These are phyloP conservation scores for Helotiales sp. DNA, from an alignment of 2,329 filamentous ascomycete species.

Conservation along the genomic window DNA sequence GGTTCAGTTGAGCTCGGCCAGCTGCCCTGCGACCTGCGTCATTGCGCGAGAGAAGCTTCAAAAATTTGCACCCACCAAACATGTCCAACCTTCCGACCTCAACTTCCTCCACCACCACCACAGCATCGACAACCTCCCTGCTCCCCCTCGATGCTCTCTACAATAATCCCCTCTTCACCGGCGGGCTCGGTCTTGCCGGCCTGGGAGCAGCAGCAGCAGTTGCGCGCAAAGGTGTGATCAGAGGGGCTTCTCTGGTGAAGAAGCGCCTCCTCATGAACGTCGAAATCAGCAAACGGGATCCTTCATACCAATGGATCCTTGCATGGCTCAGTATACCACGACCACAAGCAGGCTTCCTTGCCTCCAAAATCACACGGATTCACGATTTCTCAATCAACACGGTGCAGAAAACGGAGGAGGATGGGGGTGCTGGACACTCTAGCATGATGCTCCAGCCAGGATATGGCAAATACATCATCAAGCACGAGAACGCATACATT, in stretches of 20 bases:
- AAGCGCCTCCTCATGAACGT: conserved; percentile 91
- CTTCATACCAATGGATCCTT: conserved; percentile 91
- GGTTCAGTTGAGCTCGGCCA: background rate
- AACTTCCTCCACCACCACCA: conserved; percentile 21
- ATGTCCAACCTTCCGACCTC: conserved; percentile 4
- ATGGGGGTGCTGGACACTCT: conserved; percentile 72
- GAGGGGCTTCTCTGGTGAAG: conserved; percentile 74
- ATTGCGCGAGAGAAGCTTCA: conserved; percentile 8
- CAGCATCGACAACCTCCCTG: conserved; percentile 32
- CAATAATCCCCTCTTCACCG: conserved; percentile 67
- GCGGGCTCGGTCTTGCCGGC: conserved; percentile 88
- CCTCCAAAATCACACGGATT: conserved; percentile 61
- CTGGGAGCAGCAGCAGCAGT: conserved; percentile 83
- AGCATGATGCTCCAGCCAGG: conserved; percentile 90
- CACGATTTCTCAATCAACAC: conserved; percentile 65
- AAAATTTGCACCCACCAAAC: conserved; percentile 13
- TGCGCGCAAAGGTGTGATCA: conserved; percentile 76
- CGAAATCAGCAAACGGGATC: conserved; percentile 92
- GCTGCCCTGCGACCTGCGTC: background rate
- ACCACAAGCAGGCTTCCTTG: conserved; percentile 52
- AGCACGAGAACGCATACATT: conserved; percentile 86
- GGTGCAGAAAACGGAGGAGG: conserved; percentile 58
- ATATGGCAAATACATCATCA: conserved; percentile 85
- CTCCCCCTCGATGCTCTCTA: conserved; percentile 63
- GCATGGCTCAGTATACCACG: conserved; percentile 92